Evolutionary conservation across 176 grass and related monocot species (phyloP).

Genomic region (Musa schizocarpa): DNA sequence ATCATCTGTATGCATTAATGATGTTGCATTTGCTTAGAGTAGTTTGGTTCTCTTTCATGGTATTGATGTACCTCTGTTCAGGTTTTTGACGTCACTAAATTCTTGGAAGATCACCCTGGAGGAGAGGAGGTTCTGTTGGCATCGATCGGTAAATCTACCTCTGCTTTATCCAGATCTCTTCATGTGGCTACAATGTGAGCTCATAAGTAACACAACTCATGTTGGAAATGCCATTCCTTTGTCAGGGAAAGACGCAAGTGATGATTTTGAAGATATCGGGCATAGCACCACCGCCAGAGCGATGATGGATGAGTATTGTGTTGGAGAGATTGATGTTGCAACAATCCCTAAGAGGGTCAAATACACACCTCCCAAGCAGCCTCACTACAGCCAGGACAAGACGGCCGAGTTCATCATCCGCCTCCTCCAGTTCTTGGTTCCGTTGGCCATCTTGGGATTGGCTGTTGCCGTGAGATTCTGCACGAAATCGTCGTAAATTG

Average conservation of each 20-base stretch:
- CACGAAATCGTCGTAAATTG: background rate
- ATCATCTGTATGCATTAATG: no score
- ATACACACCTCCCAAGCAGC: slow-evolving; percentile 18
- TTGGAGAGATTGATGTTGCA: slow-evolving; percentile 4
- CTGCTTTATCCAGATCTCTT: background rate
- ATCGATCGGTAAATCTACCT: slow-evolving; percentile 40
- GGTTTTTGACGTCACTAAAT: slow-evolving; percentile 68
- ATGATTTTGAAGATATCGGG: slow-evolving; percentile 18
- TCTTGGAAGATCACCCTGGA: slow-evolving; percentile 77
- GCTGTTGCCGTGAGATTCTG: slow-evolving; percentile 7
- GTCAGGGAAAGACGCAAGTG: slow-evolving; percentile 10
- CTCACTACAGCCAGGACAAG: slow-evolving; percentile 12
- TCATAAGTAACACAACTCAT: background rate
- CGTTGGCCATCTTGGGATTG: slow-evolving; percentile 8
- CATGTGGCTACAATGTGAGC: background rate
- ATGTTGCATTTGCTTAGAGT: no score
- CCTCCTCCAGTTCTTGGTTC: slow-evolving; percentile 17
- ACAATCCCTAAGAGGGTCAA: slow-evolving; percentile 6
- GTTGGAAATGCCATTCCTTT: background rate
- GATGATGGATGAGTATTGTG: slow-evolving; percentile 6
- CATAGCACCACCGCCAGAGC: background rate
- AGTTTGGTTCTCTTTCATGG: no score
- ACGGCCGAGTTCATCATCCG: slow-evolving; percentile 3
- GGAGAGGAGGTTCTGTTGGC: slow-evolving; percentile 72
- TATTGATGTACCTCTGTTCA: background rate